phyloP scores from a whole-genome alignment of 176 grass and related monocot species.

The Carex scoparia region DNA sequence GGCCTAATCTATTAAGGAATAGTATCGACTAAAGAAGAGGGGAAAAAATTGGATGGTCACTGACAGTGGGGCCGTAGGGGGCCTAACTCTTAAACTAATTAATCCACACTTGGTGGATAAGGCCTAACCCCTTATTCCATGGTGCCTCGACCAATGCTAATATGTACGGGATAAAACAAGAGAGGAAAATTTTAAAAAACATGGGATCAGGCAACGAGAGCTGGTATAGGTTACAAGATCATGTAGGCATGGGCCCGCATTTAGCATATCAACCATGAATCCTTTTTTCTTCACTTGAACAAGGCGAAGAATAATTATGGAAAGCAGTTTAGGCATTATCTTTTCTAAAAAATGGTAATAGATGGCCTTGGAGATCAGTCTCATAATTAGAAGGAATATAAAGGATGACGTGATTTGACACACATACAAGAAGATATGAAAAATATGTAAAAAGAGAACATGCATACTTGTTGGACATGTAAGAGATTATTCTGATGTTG shows the following conservation, averaged over 20 bases:
- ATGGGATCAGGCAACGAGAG: background rate
- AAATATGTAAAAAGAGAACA: conserved; percentile 21
- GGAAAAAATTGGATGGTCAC: too few species aligned
- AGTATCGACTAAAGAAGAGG: too few species aligned
- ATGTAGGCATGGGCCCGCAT: background rate
- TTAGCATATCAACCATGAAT: background rate
- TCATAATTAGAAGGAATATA: background rate
- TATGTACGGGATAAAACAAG: background rate
- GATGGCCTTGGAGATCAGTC: background rate
- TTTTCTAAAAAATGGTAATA: background rate
- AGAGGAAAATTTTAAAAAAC: background rate
- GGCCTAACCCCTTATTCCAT: too few species aligned
- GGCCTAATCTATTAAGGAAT: too few species aligned
- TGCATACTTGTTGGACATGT: conserved; percentile 61
- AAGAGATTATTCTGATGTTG: conserved; percentile 69
- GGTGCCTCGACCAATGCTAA: background rate
- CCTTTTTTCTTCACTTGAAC: background rate
- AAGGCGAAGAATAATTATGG: background rate
- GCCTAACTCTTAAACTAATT: too few species aligned
- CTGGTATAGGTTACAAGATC: background rate
- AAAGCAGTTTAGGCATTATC: background rate
- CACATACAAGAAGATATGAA: conserved; percentile 14
- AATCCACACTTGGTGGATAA: too few species aligned
- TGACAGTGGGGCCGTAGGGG: too few species aligned
- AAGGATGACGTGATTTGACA: background rate